Base-by-base conservation (phyloP, 768 basidiomycete genomes). In the Tricholoma sp. region DNA sequence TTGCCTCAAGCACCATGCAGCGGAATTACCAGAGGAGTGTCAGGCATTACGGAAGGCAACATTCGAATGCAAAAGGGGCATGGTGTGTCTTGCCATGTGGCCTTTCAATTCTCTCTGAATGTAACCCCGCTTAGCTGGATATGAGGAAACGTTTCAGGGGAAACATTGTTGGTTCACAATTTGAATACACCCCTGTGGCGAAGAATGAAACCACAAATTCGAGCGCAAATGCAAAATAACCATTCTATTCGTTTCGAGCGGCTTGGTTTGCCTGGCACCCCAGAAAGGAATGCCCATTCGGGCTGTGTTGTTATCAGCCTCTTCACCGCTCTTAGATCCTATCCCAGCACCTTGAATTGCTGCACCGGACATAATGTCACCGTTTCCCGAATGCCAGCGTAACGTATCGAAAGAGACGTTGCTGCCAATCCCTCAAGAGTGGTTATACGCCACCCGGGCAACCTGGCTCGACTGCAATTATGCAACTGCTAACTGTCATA, bases 41-140 rank as follows among this genome's bases (percentile, higher is more conserved):
- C 83, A 84, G 67, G 80, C 83, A 24, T 73, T 96, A 55, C 79
- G 94, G 52, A 85, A 83, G 70, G 90, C 91, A 10, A 85, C 89
- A 0, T 94, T 89, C 63, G 91, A 95, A 62, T 96, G 94, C 74
- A 96, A 96, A 71, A 80, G 91, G 57, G 90, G 87, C 43, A 89
- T 92, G 89, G 91, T 92, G 57, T 57, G 84, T 76, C 47, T n/a
- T 21, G 16, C 22, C 11, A 58, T 27, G 41, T 31, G 14, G 11
- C 41, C 47, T 8, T 1, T 18, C 10, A 5, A 19, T 18, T 8
- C 31, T 12, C 12, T 37, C n/a, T 29, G 52, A 31, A 51, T 24
- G 22, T 50, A 19, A n/a, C 3, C 14, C 46, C 54, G 0, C 52
- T n/a, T n/a, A 92, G 89, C 72, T 92, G 64, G 89, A 92, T 66